Conservation (phyloP, 1,284 basidiomycete genomes). For the Pholiota adiposa region DNA sequence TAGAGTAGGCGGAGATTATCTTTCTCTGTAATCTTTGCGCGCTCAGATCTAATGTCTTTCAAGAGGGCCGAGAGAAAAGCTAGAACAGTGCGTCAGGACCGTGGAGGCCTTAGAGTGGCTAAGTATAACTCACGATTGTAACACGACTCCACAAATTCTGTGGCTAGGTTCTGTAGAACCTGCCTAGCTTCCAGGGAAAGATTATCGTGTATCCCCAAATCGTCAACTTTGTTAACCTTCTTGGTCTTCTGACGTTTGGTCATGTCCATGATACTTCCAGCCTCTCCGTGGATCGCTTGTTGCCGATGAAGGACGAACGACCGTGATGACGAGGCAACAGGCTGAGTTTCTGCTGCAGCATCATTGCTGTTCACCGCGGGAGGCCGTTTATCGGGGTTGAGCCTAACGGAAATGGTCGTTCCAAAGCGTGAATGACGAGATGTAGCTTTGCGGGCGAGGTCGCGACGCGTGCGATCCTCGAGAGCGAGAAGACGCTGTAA, state of each 20-base stretch:
- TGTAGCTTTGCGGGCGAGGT: constrained; percentile 62
- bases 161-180: constrained; percentile 70
- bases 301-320: constrained; percentile 82
- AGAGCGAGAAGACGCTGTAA: constrained; percentile 73
- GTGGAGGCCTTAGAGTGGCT: constrained; percentile 12
- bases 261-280: constrained; percentile 79
- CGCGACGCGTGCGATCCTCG: constrained; percentile 67
- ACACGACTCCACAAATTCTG: constrained; percentile 76
- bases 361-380: constrained; percentile 25
- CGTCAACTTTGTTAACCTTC: constrained; percentile 72
- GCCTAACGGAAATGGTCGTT: constrained; percentile 83
- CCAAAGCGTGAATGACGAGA: constrained; percentile 94
- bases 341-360: constrained; percentile 36
- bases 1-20: constrained; percentile 87
- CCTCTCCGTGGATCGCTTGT: constrained; percentile 75
- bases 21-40: constrained; percentile 87
- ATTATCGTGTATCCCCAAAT: constrained; percentile 72
- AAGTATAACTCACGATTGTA: constrained; percentile 78
- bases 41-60: constrained; percentile 91
- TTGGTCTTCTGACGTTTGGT: constrained; percentile 70
- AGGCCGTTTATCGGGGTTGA: constrained; percentile 58
- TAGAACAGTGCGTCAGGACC: constrained; percentile 34
- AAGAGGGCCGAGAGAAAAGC: constrained; percentile 85
- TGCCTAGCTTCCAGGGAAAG: constrained; percentile 74
- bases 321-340: constrained; percentile 41